Conservation (phyloP, 1,284 basidiomycete species). For the Rhodotorula sp. region DNA sequence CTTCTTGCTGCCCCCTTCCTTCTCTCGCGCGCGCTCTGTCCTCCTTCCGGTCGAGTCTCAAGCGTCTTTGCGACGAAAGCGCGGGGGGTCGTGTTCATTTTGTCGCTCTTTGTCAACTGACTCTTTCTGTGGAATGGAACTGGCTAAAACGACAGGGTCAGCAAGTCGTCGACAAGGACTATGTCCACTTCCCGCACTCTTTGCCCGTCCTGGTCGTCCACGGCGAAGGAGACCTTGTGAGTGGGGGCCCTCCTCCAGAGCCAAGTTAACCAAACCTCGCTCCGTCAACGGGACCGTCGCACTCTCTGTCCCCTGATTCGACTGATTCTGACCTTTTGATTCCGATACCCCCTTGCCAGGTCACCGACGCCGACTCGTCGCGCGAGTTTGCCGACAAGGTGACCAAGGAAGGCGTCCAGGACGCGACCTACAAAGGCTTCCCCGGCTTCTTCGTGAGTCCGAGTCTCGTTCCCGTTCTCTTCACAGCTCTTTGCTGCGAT, state of each 20-base stretch:
- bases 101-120: not conserved
- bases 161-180: conserved; percentile 43
- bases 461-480: not conserved
- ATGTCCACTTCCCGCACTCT: conserved; percentile 46
- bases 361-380: conserved; percentile 21
- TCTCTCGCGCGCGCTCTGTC: too few relatives aligned
- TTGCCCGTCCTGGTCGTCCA: conserved; percentile 50
- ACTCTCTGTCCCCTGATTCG: too few relatives aligned
- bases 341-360: not conserved
- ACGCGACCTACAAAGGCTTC: conserved; percentile 24
- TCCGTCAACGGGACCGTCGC: too few relatives aligned
- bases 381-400: conserved; percentile 33
- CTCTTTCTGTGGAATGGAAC: not conserved
- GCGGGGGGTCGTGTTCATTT: too few relatives aligned
- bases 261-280: too few relatives aligned
- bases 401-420: conserved; percentile 13
- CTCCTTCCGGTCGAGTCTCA: too few relatives aligned
- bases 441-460: conserved; percentile 25
- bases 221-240: conserved; percentile 49
- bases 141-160: conserved; percentile 37
- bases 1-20: too few relatives aligned
- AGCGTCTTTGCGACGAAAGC: too few relatives aligned
- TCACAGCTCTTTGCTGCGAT: not conserved
- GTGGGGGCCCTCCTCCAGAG: conserved; percentile 3
- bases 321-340: too few relatives aligned